Conservation (phyloP, 805 yeast genomes). For the Torulaspora indica region DNA sequence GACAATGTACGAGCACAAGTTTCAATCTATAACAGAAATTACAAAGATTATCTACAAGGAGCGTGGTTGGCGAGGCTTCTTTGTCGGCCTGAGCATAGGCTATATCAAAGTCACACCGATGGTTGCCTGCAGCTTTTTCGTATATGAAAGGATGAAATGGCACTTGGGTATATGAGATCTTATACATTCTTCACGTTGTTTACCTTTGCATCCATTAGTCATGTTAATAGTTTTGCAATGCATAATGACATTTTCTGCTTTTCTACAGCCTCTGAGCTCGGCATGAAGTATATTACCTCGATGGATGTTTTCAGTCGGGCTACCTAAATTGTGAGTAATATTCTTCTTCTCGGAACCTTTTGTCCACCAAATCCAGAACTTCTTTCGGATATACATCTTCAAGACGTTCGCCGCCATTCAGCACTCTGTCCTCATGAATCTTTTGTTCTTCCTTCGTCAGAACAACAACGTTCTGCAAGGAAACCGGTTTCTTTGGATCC, state of each 20-base stretch:
- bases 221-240: slow-evolving; percentile 6
- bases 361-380: slow-evolving; percentile 51
- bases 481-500: slow-evolving; percentile 63
- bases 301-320: not conserved
- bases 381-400: slow-evolving; percentile 60
- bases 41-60: slow-evolving; percentile 60
- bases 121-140: slow-evolving; percentile 95
- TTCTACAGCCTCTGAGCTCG: not conserved
- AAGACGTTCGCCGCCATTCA: slow-evolving; percentile 60
- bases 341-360: slow-evolving; percentile 68
- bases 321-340: slow-evolving; percentile 60
- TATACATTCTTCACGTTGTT: not conserved
- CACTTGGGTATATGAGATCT: slow-evolving; percentile 54
- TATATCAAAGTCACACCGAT: slow-evolving; percentile 92
- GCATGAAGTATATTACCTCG: no score
- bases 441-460: slow-evolving; percentile 86
- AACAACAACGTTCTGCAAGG: slow-evolving; percentile 74
- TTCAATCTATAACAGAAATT: slow-evolving; percentile 33
- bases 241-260: not conserved
- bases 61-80: slow-evolving; percentile 81
- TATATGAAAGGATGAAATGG: slow-evolving; percentile 80
- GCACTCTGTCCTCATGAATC: slow-evolving; percentile 68
- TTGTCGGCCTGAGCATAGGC: slow-evolving; percentile 92
- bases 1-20: slow-evolving; percentile 44
- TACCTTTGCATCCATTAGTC: not conserved